Base-by-base conservation (phyloP, 2,329 filamentous ascomycete species). In the Penicillium sp. region DNA sequence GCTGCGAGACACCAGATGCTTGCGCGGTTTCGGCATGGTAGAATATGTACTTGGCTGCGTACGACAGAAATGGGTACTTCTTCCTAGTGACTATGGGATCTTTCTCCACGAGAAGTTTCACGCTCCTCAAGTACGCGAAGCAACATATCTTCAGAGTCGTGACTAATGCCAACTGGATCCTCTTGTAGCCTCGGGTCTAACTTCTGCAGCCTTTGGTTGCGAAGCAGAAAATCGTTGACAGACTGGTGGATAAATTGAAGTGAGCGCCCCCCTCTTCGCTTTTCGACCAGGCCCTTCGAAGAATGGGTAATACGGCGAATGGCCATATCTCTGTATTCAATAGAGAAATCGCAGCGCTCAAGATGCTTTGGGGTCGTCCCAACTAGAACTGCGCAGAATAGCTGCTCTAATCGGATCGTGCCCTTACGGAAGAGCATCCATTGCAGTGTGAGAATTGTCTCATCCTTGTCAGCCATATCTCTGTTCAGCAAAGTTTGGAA, bases 331-430 rank as follows among this genome's bases (percentile, higher is more conserved):
- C n/a, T 49, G 11, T 38, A 8, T 11, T 35, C 7, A 49, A 16
- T 28, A 8, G 47, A 49, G 14, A 20, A 24, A 49, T 49, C 30
- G 28, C 47, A 49, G 6, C 28, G 47, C 16, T n/a, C 23, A n/a
- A 49, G 33, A 8, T 38, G 1, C 16, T 49, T 38, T 4, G 8
- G 47, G 4, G 30, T 38, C 14, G 50, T 43, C 23, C 50, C 50
- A 65, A 67, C 67, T 35, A 59, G 55, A n/a, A 58, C 38, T 20
- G 53, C 47, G 23, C 49, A 42, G 21, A 51, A 56, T 18, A 56
- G 33, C 53, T 52, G 18, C 3, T 12, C 47, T 24, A 47, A 11
- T 14, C 21, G 2, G 5, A 56, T 30, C 7, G 43, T 11, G 7
- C 26, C 16, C 21, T 23, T 38, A 8, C 21, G 5, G 35, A 51